These are phyloP conservation scores for Meyerozyma carpophila DNA, from an alignment of 1,139 yeast genomes.

Conservation along the genomic window DNA sequence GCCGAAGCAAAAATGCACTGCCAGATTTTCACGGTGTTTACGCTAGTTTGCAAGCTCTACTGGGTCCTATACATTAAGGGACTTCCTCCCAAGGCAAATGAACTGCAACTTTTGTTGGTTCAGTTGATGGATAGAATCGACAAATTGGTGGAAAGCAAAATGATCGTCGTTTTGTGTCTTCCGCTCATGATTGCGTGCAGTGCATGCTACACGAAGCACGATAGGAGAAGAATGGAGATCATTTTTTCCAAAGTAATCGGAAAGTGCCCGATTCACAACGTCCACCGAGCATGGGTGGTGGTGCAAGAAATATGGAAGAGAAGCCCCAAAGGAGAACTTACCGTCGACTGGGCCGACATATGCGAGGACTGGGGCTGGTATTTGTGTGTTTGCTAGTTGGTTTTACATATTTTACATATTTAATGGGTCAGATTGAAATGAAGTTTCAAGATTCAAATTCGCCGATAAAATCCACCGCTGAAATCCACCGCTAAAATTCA, in stretches of 20 bases:
- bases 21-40: neutral
- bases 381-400: neutral
- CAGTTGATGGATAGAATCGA: constrained; percentile 3
- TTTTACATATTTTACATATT: neutral
- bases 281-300: constrained; percentile 4
- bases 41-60: neutral
- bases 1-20: neutral
- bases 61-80: neutral
- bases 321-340: constrained; percentile 2
- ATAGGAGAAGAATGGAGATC: constrained; percentile 8
- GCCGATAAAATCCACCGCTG: too few relatives aligned
- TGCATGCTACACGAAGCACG: constrained; percentile 8
- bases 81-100: constrained; percentile 1
- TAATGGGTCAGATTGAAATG: neutral
- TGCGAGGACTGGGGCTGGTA: constrained; percentile 5
- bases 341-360: constrained; percentile 6
- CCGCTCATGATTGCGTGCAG: constrained; percentile 12
- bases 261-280: constrained; percentile 7
- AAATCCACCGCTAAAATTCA: too few relatives aligned
- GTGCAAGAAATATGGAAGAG: constrained; percentile 6
- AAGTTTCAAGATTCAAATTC: neutral
- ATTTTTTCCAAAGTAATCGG: constrained; percentile 7
- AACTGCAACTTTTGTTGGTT: constrained; percentile 5
- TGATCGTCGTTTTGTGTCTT: constrained; percentile 7
- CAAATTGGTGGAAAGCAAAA: constrained; percentile 2